These are phyloP conservation scores for Didymella pomorum DNA, from an alignment of 2,329 filamentous ascomycete genomes.

Conservation along the genomic window DNA sequence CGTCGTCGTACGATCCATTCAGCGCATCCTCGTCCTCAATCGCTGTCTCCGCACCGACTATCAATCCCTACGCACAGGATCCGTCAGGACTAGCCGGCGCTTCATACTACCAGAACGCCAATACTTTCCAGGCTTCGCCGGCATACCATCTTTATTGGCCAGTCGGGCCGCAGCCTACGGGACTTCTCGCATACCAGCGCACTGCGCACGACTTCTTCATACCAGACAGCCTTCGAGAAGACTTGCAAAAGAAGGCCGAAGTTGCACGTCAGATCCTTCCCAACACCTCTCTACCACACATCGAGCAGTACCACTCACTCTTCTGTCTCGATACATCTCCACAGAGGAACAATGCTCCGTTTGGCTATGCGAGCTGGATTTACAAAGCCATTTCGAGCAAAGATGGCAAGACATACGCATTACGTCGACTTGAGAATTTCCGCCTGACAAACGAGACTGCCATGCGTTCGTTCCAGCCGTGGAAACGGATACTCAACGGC, in stretches of 20 bases:
- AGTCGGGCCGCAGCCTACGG: constrained; percentile 81
- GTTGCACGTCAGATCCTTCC: constrained; percentile 85
- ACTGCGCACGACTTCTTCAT: constrained; percentile 92
- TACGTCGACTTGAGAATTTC: constrained; percentile 88
- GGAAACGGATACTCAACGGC: constrained; percentile 84
- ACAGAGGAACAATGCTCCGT: constrained; percentile 78
- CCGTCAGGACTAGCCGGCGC: constrained; percentile 66
- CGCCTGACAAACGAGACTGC: constrained; percentile 88
- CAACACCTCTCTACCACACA: constrained; percentile 75
- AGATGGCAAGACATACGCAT: constrained; percentile 85
- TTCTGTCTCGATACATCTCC: constrained; percentile 86
- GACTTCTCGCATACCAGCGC: constrained; percentile 83
- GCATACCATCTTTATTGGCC: constrained; percentile 90
- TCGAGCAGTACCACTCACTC: constrained; percentile 91
- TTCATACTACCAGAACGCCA: constrained; percentile 70
- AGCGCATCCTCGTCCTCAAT: constrained; percentile 48
- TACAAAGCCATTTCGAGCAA: constrained; percentile 93
- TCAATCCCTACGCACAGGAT: constrained; percentile 79
- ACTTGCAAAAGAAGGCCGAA: constrained; percentile 87
- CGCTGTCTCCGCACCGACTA: constrained; percentile 46
- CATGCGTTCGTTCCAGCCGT: constrained; percentile 84
- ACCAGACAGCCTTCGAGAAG: constrained; percentile 83
- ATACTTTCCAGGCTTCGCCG: constrained; percentile 63
- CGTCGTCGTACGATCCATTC: constrained; percentile 55
- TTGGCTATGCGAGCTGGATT: constrained; percentile 90